A percentile compares a stretch with the other conserved stretches of the same genome.
Conservation (phyloP, 176 grass and related monocot species). For the Microstegium vimineum region DNA sequence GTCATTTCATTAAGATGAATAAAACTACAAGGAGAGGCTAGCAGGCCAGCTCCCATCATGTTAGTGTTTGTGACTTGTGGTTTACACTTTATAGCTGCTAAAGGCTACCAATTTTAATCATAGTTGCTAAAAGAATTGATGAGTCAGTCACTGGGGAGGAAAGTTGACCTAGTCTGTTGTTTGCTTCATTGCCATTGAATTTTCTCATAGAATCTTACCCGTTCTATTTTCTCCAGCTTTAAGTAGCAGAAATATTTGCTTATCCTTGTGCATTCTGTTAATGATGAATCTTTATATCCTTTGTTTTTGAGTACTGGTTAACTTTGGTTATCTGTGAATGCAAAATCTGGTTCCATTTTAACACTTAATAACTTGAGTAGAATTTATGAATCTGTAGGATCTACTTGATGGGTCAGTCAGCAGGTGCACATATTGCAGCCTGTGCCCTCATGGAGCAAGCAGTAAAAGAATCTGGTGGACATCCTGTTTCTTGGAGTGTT, state of each 20-base stretch:
- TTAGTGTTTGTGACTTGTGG: not conserved
- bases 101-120: not conserved
- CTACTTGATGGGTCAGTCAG: constrained; percentile 96
- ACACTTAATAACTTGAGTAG: not conserved
- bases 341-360: not conserved
- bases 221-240: not conserved
- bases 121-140: not conserved
- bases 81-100: constrained; percentile 1
- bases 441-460: constrained; percentile 73
- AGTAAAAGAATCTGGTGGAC: constrained; percentile 62
- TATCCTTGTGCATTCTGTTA: not conserved
- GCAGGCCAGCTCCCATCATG: not conserved
- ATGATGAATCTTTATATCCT: not conserved
- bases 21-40: not conserved
- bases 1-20: not conserved
- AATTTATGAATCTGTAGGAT: constrained; percentile 49
- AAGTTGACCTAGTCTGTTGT: constrained; percentile 1
- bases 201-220: not conserved
- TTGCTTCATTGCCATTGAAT: not conserved
- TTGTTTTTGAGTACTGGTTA: not conserved
- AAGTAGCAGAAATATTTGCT: not conserved
- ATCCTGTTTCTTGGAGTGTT: constrained; percentile 69
- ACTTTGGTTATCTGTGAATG: not conserved
- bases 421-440: constrained; percentile 93
- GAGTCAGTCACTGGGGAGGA: not conserved